Base-by-base conservation (phyloP, 1,284 basidiomycete species). In the Violaceomyces palustris region DNA sequence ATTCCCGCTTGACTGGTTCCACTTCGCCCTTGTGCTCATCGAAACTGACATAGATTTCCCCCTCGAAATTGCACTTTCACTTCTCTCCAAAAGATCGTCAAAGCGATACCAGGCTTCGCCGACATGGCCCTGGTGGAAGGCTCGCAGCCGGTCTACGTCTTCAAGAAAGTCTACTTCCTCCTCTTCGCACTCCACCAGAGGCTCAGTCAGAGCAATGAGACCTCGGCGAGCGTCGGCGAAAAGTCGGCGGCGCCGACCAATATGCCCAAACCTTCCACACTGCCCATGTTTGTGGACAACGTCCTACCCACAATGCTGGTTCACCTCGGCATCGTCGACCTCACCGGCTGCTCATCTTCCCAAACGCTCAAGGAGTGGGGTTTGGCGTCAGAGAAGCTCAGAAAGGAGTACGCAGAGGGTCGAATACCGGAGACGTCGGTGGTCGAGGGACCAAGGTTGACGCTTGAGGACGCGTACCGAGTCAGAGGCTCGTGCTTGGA, bases 141-240 rank as follows among this genome's bases (percentile, higher is more conserved):
- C 8, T 17, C n/a, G n/a, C n/a, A 31, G 17, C 41, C 56, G 7
- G 79, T 90, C 9, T 90, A 87, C 73, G 80, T 87, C 66, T 87
- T 88, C 78, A 91, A 90, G 74, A 90, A 91, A 66, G 88, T 86
- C 2, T 77, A 92, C 23, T 87, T 89, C 73, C 79, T 92, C 30
- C 76, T 90, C 31, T 81, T 86, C 50, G 82, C 82, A 6, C 75
- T 91, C 41, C 75, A 74, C 15, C 71, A 84, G 28, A 81, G 85
- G 0, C 43, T 65, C n/a, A 4, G n/a, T n/a, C n/a, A n/a, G n/a
- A n/a, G n/a, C n/a, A n/a, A n/a, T n/a, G n/a, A n/a, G n/a, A n/a
- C 25, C 23, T 30, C 17, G 5, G 17, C 12, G 2, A 11, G 12
- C 9, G 10, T 33, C 17, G 11, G 10, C 17, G 21, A 17, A 15